These are phyloP conservation scores for Trametes gibbosa DNA, from an alignment of 768 basidiomycete genomes.

Conservation along the genomic window DNA sequence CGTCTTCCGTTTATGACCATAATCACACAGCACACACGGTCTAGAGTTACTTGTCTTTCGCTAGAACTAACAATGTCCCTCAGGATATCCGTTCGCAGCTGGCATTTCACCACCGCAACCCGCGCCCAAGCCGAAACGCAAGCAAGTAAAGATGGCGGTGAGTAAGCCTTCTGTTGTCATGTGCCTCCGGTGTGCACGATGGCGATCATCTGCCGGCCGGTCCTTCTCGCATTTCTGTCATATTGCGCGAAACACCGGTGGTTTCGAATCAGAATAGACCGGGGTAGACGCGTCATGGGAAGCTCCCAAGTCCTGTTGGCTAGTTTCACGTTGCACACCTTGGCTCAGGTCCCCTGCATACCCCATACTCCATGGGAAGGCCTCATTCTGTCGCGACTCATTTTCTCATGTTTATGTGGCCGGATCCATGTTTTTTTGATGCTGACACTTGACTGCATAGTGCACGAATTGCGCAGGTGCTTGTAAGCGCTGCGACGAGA, in stretches of 20 bases:
- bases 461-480: conserved; percentile 58
- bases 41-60: not conserved
- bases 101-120: conserved; percentile 24
- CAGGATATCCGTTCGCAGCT: conserved; percentile 28
- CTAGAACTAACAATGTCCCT: conserved; percentile 12
- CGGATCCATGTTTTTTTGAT: too few relatives aligned
- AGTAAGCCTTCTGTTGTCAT: conserved; percentile 25
- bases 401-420: too few relatives aligned
- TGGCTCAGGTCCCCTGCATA: too few relatives aligned
- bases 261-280: not conserved
- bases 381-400: too few relatives aligned
- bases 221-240: conserved; percentile 8
- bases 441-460: conserved; percentile 26
- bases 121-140: conserved; percentile 42
- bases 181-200: not conserved
- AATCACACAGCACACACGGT: too few relatives aligned
- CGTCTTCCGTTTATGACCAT: conserved; percentile 12
- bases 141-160: conserved; percentile 60
- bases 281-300: not conserved
- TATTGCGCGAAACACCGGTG: conserved; percentile 8
- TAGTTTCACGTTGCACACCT: not conserved
- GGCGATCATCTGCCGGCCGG: conserved; percentile 4
- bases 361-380: too few relatives aligned
- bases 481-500: conserved; percentile 57
- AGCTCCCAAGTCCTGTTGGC: not conserved